phyloP scores from a whole-genome alignment of 768 basidiomycete genomes.

The Strobilomyces echinocephalus region DNA sequence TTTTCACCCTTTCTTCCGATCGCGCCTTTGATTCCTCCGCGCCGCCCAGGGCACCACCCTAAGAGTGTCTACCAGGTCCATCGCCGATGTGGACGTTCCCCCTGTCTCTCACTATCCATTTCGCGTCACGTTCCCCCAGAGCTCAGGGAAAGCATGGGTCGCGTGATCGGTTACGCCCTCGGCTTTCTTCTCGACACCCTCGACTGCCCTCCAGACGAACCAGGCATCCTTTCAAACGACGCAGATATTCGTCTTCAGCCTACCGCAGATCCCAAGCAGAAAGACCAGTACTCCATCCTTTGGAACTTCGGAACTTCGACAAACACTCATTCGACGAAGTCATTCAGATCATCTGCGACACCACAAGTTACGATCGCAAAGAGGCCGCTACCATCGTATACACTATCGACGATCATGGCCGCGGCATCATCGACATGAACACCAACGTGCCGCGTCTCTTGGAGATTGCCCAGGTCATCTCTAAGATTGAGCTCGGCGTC shows the following conservation, averaged over 20 bases:
- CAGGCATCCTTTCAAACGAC: slow-evolving; percentile 59
- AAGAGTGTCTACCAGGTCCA: too few relatives aligned
- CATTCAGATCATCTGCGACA: slow-evolving; percentile 62
- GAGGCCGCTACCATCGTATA: slow-evolving; percentile 55
- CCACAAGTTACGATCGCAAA: slow-evolving; percentile 44
- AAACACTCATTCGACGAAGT: slow-evolving; percentile 93
- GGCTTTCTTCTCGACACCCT: too few relatives aligned
- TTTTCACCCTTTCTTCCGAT: slow-evolving; percentile 57
- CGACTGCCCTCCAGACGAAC: too few relatives aligned
- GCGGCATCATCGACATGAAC: too few relatives aligned
- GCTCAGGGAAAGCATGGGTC: slow-evolving; percentile 67
- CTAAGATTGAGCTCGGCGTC: slow-evolving; percentile 87
- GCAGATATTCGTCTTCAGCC: slow-evolving; percentile 45
- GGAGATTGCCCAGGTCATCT: slow-evolving; percentile 72
- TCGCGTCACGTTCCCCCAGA: slow-evolving; percentile 57
- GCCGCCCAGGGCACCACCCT: too few relatives aligned
- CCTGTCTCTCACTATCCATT: slow-evolving; percentile 57
- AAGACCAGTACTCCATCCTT: slow-evolving; percentile 75
- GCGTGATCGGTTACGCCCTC: slow-evolving; percentile 63
- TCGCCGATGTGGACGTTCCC: slow-evolving; percentile 42
- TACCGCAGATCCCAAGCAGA: slow-evolving; percentile 60
- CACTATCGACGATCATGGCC: slow-evolving; percentile 68
- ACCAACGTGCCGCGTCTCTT: slow-evolving; percentile 42
- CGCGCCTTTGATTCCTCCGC: neutral
- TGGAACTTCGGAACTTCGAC: slow-evolving; percentile 98